phyloP scores from a whole-genome alignment of 1,284 basidiomycete species.

The Trichosporon sp. region DNA sequence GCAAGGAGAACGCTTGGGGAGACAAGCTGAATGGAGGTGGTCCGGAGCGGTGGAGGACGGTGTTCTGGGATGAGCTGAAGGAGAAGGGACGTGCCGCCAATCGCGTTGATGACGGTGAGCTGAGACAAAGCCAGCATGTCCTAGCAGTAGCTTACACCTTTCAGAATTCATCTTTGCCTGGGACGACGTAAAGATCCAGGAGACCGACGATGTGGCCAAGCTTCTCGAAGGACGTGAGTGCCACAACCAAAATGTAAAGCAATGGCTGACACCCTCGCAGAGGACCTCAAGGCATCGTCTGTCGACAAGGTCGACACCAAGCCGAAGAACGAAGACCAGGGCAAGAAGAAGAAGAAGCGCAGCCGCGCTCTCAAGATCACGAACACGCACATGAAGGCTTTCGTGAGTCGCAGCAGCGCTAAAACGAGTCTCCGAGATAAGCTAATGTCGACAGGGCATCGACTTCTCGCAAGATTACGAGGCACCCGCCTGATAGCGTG shows the following conservation, averaged over 20 bases:
- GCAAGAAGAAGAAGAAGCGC: constrained; percentile 41
- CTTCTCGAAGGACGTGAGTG: constrained; percentile 38
- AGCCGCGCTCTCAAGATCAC: constrained; percentile 43
- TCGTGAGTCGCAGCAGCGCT: constrained; percentile 23
- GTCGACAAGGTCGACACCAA: constrained; percentile 32
- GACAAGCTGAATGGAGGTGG: constrained; percentile 33
- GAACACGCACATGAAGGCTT: constrained; percentile 46
- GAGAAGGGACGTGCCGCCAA: constrained; percentile 37
- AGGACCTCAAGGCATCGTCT: constrained; percentile 36
- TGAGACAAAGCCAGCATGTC: neutral
- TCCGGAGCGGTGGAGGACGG: constrained; percentile 32
- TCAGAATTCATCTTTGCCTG: constrained; percentile 43
- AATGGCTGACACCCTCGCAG: constrained; percentile 13
- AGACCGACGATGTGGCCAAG: constrained; percentile 43
- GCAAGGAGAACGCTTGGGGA: constrained; percentile 37
- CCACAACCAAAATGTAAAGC: no score
- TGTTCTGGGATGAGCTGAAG: constrained; percentile 44
- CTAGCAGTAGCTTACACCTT: neutral
- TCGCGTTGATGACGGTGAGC: constrained; percentile 42
- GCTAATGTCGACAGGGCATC: constrained; percentile 34
- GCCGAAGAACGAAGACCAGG: constrained; percentile 21
- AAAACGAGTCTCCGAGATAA: neutral
- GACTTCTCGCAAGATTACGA: constrained; percentile 48
- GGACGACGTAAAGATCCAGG: constrained; percentile 41
- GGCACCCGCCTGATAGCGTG: constrained; percentile 17